Evolutionary conservation across 2,329 filamentous ascomycete genomes (phyloP).

Genomic region (Corniculantispora saksenae): DNA sequence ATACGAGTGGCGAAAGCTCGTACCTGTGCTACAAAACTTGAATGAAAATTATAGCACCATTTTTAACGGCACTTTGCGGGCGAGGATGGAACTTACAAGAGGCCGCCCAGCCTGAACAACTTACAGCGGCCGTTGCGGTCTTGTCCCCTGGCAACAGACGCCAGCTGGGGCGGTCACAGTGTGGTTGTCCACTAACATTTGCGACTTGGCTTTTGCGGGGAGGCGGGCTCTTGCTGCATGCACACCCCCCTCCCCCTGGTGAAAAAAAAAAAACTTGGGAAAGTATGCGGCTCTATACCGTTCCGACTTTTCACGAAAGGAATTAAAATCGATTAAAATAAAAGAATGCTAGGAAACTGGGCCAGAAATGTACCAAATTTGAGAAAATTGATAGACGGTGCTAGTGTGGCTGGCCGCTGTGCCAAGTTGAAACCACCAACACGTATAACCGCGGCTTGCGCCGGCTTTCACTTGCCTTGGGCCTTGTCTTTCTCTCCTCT

Average conservation of each 20-base stretch:
- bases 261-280: background rate
- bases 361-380: background rate
- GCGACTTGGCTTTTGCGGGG: no score
- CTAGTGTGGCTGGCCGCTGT: background rate
- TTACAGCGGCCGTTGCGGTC: background rate
- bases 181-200: background rate
- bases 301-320: conserved; percentile 18
- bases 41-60: conserved; percentile 7
- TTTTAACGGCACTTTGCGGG: background rate
- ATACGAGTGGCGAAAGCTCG: no score
- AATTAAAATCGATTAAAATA: background rate
- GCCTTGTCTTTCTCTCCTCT: no score
- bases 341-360: background rate
- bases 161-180: background rate
- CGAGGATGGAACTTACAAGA: background rate
- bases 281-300: background rate
- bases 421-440: background rate
- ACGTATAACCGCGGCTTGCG: conserved; percentile 9
- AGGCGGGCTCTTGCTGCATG: background rate
- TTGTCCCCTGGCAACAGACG: background rate
- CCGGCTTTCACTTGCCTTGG: background rate
- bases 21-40: background rate
- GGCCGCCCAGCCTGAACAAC: background rate
- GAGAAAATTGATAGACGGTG: background rate
- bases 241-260: background rate